Base-by-base conservation (phyloP, 1,139 yeast genomes). In the Pneumocystis canis region DNA sequence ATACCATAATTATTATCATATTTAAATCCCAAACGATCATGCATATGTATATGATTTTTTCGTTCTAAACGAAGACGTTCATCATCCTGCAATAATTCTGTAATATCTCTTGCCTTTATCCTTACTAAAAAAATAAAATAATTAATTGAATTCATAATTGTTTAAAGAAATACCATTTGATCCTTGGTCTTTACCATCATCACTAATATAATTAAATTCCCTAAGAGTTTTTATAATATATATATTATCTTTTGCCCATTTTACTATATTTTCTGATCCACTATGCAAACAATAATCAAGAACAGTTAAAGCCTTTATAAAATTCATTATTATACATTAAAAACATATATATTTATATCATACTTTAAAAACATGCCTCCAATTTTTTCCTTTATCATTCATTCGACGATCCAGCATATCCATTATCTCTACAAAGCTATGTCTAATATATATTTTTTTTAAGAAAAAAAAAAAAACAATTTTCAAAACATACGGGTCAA, bases 341-440 rank as follows among this genome's bases (percentile, higher is more conserved):
- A n/a, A 40, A 30, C 9, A 30, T 7, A 39, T 16, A 30, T 30
- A 31, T 31, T 16, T 18, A 47, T 58, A 39, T 18, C 65, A 31
- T 57, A 75, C 75, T 68, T 92, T 94, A 68, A 95, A 92, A 59
- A 92, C 92, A 74, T 92, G 99, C 68, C 97, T 82, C 98, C 98
- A 92, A 75, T 92, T 88, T 74, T 90, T 92, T 65, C 98, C 98
- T 77, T 90, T 90, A 72, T 92, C 98, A 72, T 92, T 92, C 69
- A 94, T 78, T 68, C 99, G 81, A 69, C 90, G 84, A 75, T 90
- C 98, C 63, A 92, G 75, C 89, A 94, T 89, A 72, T 92, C 97
- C 96, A 92, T 87, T 60, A 92, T 83, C 71, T 90, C 96, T 71
- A 89, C 80, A 69, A 90, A 84, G 69, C 89, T 96, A 6, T 87